Evolutionary conservation across 163 green algal genomes (phyloP).

Genomic region (Smithsoniella earleae): DNA sequence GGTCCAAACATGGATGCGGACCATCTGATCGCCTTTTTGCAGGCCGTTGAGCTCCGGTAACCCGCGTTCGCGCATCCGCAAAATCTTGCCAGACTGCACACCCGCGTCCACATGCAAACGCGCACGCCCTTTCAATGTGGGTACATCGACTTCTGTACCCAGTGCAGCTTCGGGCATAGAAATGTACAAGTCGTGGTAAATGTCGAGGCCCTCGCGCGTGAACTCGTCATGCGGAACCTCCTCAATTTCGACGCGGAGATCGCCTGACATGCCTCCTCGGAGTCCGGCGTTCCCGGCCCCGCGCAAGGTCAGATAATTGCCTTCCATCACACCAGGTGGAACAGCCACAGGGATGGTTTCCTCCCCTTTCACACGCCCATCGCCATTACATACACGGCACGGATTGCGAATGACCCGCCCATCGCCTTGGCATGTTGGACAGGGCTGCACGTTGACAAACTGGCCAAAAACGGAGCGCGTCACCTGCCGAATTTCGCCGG

Average conservation of each 20-base stretch:
- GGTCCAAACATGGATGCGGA: no score
- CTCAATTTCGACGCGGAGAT: constrained; percentile 90
- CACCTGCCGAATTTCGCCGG: no score
- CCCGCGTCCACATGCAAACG: no score
- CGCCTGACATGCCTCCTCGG: constrained; percentile 61
- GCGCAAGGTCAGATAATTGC: constrained; percentile 73
- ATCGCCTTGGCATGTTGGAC: constrained; percentile 69
- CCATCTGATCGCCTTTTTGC: no score
- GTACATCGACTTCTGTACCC: no score
- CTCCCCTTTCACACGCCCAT: constrained; percentile 71
- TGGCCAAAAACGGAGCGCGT: no score
- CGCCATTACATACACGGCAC: constrained; percentile 80
- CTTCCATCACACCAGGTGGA: constrained; percentile 72
- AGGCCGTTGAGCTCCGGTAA: no score
- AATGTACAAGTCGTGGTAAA: not conserved
- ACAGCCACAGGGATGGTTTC: constrained; percentile 85
- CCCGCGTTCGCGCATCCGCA: no score
- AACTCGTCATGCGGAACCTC: constrained; percentile 54
- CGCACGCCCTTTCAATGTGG: no score
- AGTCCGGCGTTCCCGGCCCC: constrained; percentile 72
- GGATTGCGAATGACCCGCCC: constrained; percentile 74
- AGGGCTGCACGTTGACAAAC: no score
- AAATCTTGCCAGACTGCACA: no score
- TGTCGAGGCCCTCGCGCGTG: not conserved
- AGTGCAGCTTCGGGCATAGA: no score